Evolutionary conservation across 176 grass and related monocot species (phyloP), one percentile per base, ranked within the genome.

Genomic region (Themeda triandra): DNA sequence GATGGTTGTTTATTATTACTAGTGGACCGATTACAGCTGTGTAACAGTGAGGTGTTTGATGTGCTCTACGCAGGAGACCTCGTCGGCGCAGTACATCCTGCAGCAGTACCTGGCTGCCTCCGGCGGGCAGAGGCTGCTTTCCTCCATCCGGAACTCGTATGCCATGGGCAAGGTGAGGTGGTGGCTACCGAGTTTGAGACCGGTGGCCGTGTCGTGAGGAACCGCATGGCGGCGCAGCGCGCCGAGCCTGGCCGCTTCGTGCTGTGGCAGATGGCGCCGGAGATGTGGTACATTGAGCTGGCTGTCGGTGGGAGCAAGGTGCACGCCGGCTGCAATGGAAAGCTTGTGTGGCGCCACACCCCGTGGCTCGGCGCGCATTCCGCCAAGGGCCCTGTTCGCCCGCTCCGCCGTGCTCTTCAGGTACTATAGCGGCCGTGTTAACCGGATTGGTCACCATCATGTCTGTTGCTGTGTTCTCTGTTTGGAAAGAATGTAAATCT

Each of bases 221-320:
- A 96, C 83, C 94, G 88, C 68, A 83, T 82, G 71, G 86, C 53
- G 3, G 76, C 88, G 1, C 89, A 86, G 66, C 81, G 88, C 0
- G 73, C 89, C 0, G 94, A 93, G 48, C 72, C 86, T n/a, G 94
- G 94, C n/a, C 85, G 91, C 23, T 96, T 96, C 1, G 94, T 96
- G 77, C 91, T 96, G 32, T 96, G 94, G 94, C 88, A 93, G 83
- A 96, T 96, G 94, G 91, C 88, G 12, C 94, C 94, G 2, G 94
- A 93, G 88, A 96, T 93, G 94, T 96, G 94, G 94, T 96, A 96
- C 81, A 92, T 96, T 60, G 94, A 96, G 77, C 84, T 96, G 5
- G 94, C 94, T 14, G 88, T 96, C 33, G 91, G 94, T 1, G 91
- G 94, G 62, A 96, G 91, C 72, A 96, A 96, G 86, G 94, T 96